Percentiles rank a stretch among this genome's conserved stretches.
Conservation (phyloP, 2,329 filamentous ascomycete species). For the Lizonia empirigonia region DNA sequence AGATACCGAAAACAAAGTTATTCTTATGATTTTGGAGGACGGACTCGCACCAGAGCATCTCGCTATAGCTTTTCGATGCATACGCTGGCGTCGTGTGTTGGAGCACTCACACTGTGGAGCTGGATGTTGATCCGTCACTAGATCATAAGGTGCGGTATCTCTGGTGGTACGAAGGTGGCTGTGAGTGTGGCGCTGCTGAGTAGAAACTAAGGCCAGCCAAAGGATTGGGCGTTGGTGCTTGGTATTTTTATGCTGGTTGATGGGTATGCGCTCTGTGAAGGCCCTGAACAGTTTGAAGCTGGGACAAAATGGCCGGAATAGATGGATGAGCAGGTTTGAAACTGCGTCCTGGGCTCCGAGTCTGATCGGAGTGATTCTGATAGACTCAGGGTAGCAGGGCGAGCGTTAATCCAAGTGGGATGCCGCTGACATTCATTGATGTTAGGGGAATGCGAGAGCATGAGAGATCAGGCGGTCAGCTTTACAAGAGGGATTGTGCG, state of each 20-base stretch:
- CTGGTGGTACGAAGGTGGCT: slow-evolving; percentile 53
- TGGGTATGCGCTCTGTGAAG: slow-evolving; percentile 38
- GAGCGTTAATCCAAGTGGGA: slow-evolving; percentile 40
- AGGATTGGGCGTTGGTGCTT: slow-evolving; percentile 51
- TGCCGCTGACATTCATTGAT: slow-evolving; percentile 55
- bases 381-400: slow-evolving; percentile 47
- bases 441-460: slow-evolving; percentile 53
- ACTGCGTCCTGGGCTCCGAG: slow-evolving; percentile 47
- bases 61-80: slow-evolving; percentile 45
- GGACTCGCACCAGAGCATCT: slow-evolving; percentile 52
- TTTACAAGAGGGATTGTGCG: slow-evolving; percentile 53
- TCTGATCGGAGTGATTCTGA: neutral
- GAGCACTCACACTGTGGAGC: slow-evolving; percentile 43
- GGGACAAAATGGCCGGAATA: slow-evolving; percentile 44
- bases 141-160: slow-evolving; percentile 52
- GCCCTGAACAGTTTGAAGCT: slow-evolving; percentile 39
- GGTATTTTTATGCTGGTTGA: slow-evolving; percentile 58
- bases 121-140: slow-evolving; percentile 51
- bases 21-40: slow-evolving; percentile 46
- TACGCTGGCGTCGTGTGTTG: slow-evolving; percentile 32
- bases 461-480: slow-evolving; percentile 50
- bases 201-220: slow-evolving; percentile 40
- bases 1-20: slow-evolving; percentile 22
- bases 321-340: slow-evolving; percentile 53
- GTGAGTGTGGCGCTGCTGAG: slow-evolving; percentile 49